phyloP scores from a whole-genome alignment of 2,329 filamentous ascomycete genomes.

The Tolypocladium tundrense region DNA sequence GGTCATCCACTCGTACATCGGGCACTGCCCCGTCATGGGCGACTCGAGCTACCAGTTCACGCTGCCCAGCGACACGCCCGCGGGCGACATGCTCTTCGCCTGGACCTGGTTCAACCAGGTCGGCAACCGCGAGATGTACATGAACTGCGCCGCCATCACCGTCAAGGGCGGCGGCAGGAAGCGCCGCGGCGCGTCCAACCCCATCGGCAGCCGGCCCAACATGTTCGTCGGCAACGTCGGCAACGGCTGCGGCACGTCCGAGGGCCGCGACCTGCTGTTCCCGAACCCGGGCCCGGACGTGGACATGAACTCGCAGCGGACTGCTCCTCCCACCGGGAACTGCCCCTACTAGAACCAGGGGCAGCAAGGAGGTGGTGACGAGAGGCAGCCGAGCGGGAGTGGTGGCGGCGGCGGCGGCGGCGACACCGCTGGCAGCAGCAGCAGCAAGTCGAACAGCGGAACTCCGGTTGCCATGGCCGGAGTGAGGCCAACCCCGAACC shows the following conservation, averaged over 20 bases:
- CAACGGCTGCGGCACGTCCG: slow-evolving; percentile 47
- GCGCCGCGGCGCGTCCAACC: slow-evolving; percentile 13
- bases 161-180: slow-evolving; percentile 35
- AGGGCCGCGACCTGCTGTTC: slow-evolving; percentile 50
- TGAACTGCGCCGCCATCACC: slow-evolving; percentile 68
- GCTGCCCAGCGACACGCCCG: slow-evolving; percentile 53
- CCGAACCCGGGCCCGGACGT: slow-evolving; percentile 54
- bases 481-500: not conserved
- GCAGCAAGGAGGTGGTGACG: not conserved
- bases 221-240: slow-evolving; percentile 64
- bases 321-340: slow-evolving; percentile 24
- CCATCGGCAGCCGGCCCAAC: slow-evolving; percentile 48
- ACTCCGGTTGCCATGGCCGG: not conserved
- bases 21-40: slow-evolving; percentile 37
- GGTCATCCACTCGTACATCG: slow-evolving; percentile 51
- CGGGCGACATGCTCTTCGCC: slow-evolving; percentile 53
- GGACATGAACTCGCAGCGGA: slow-evolving; percentile 23
- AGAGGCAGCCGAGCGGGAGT: not conserved
- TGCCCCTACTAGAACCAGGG: slow-evolving; percentile 14
- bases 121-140: slow-evolving; percentile 78
- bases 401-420: not conserved
- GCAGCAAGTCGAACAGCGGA: not conserved
- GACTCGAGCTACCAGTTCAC: slow-evolving; percentile 52
- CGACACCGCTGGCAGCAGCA: not conserved
- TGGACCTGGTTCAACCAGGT: slow-evolving; percentile 73